Evolutionary conservation across 768 basidiomycete species (phyloP), one percentile per base, ranked within the genome.

Genomic region (Lactarius trivialis): DNA sequence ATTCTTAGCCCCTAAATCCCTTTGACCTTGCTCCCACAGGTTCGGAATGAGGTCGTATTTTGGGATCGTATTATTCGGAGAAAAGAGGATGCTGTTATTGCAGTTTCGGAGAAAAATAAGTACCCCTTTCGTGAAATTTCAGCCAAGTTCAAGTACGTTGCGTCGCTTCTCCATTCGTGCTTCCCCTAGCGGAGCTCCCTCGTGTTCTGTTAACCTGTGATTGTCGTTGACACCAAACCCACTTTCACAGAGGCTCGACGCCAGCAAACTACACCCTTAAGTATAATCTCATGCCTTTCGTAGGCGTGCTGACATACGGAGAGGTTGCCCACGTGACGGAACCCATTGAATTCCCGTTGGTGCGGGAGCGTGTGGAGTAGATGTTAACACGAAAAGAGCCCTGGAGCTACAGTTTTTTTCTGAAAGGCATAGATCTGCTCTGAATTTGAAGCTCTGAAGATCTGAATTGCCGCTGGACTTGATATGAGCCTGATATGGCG

Each of bases 1-100:
- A n/a, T 34, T 48, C 30, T 19, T 17, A 43, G 32, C 54, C 62
- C 63, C 55, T 57, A 56, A 60, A 55, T 33, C 33, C 15, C 2
- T 43, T 58, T 26, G 48, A 52, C 41, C 15, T 15, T 50, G 1
- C 41, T 61, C 67, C 57, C 50, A 55, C 69, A 88, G 87, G 78
- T 81, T 4, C 77, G 83, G 61, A 91, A 91, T 71, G 80, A 86
- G 21, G 88, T 94, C 5, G 91, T 95, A 39, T 80, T 95, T 17
- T 96, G 93, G 93, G 93, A 96, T 74, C 85, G 89, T 41, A 95
- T 96, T 70, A 81, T 96, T 48, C 84, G 86, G n/a, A 80, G 87
- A 60, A 86, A 86, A 67, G 82, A 85, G 68, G 85, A 92, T 64
- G 90, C 90, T 0, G 72, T 81, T 49, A 74, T 96, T 55, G 81